These are phyloP conservation scores for Podaxis mareebaensis DNA, from an alignment of 768 basidiomycete species.

Conservation along the genomic window DNA sequence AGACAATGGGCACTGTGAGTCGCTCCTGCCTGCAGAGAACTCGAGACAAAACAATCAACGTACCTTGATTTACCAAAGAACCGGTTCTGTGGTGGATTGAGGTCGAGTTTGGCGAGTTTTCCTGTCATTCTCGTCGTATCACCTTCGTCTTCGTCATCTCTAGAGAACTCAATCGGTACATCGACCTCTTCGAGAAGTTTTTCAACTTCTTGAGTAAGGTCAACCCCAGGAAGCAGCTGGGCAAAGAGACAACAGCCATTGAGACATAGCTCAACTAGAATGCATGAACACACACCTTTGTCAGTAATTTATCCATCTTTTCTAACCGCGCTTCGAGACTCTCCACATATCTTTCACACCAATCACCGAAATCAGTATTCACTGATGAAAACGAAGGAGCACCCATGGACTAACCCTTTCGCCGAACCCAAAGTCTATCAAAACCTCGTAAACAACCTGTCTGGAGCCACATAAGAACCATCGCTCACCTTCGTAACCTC, in stretches of 20 bases:
- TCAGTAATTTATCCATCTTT: constrained; percentile 64
- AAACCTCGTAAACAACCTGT: background rate
- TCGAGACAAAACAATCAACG: background rate
- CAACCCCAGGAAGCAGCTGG: constrained; percentile 52
- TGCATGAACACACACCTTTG: constrained; percentile 38
- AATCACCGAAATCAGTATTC: constrained; percentile 19
- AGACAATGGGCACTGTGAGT: background rate
- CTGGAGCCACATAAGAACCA: background rate
- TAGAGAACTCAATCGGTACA: constrained; percentile 32
- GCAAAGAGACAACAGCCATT: background rate
- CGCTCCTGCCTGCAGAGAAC: background rate
- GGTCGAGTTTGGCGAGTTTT: constrained; percentile 35
- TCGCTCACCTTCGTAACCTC: constrained; percentile 64
- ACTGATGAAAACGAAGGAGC: background rate
- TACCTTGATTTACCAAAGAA: constrained; percentile 54
- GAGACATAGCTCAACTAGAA: background rate
- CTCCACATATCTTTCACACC: constrained; percentile 52
- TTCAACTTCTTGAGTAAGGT: constrained; percentile 62
- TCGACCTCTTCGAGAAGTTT: constrained; percentile 37
- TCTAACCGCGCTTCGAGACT: constrained; percentile 61
- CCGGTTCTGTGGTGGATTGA: constrained; percentile 38
- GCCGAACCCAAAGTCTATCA: constrained; percentile 57
- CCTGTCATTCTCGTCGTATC: constrained; percentile 26
- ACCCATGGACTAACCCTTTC: constrained; percentile 52
- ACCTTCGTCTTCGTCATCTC: constrained; percentile 35